Base-by-base conservation (phyloP, 2,329 filamentous ascomycete species). In the Neobulgaria alba region DNA sequence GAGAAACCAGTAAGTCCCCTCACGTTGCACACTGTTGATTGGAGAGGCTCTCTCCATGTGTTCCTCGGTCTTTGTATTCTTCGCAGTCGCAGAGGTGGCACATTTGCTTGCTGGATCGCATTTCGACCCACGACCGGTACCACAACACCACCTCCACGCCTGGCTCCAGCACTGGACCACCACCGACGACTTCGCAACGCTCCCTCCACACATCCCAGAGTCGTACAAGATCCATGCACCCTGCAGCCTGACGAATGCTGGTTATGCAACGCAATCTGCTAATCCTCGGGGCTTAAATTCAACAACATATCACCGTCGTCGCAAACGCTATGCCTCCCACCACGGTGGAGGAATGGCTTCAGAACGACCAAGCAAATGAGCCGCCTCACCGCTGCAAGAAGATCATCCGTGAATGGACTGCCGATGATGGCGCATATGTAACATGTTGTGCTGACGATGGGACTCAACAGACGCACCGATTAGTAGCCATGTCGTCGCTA, bases 401-500 rank as follows among this genome's bases (percentile, higher is more conserved):
- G 46, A 58, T 57, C 29, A 40, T 56, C 19, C 41, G 45, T 39
- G 54, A 58, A 57, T 57, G 56, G 53, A 49, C 48, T 32, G 54
- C 51, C 41, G 52, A 53, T 29, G 47, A 55, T 30, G 55, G 53
- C 47, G 54, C 54, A 57, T 59, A 53, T 53, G 48, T 61, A 37
- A 60, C 52, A 42, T 61, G 54, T 48, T 49, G 51, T 58, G 57
- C 62, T 65, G 51, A 65, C 54, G 46, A 61, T 57, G 51, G 50
- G 52, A 56, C 44, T 31, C 43, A 53, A 51, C 56, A 60, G 55
- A 57, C 52, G 19, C 56, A 59, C 52, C 38, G 42, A 51, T 49
- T 59, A 51, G 47, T 56, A 45, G 51, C 60, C 55, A 89, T 88
- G 83, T 83, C 84, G 68, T 84, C 80, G 47, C 74, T 88, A 57